Percentiles rank a stretch among this genome's conserved stretches.
These are phyloP conservation scores for Zoysia japonica DNA, from an alignment of 176 grass and related monocot genomes.

Conservation along the genomic window DNA sequence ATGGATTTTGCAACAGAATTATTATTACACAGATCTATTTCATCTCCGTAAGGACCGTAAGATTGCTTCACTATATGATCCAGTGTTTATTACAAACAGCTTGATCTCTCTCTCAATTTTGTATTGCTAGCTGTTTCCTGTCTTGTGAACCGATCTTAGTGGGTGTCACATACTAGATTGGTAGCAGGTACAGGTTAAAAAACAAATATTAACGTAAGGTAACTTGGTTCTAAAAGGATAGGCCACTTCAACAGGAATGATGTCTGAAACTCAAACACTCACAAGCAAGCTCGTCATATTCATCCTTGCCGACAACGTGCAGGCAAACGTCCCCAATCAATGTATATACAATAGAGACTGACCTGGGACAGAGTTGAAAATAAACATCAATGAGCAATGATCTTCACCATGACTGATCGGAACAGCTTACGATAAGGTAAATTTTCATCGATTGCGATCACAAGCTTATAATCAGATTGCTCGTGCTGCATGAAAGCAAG, in stretches of 20 bases:
- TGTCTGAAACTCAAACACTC: slow-evolving; percentile 36
- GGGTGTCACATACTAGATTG: slow-evolving; percentile 40
- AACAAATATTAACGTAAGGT: not conserved
- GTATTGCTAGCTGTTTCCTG: not conserved
- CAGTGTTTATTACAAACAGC: not conserved
- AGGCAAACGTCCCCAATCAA: slow-evolving; percentile 86
- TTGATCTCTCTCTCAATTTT: not conserved
- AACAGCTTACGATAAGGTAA: not conserved
- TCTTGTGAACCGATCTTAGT: not conserved
- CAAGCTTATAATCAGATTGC: not conserved
- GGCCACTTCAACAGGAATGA: not conserved
- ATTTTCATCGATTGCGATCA: not conserved
- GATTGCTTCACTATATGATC: not conserved
- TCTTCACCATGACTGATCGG: too few species aligned
- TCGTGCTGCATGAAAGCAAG: not conserved
- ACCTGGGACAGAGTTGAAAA: slow-evolving; percentile 42
- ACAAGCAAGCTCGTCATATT: slow-evolving; percentile 97
- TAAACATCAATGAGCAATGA: not conserved
- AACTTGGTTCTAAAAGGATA: not conserved
- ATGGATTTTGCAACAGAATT: not conserved
- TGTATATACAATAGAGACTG: slow-evolving; percentile 91
- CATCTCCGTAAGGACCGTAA: too few species aligned
- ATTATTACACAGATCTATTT: not conserved
- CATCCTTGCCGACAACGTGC: slow-evolving; percentile 96
- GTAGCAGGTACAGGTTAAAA: not conserved